Base-by-base conservation (phyloP, 2,329 filamentous ascomycete species). In the Thielaviopsis musarum region DNA sequence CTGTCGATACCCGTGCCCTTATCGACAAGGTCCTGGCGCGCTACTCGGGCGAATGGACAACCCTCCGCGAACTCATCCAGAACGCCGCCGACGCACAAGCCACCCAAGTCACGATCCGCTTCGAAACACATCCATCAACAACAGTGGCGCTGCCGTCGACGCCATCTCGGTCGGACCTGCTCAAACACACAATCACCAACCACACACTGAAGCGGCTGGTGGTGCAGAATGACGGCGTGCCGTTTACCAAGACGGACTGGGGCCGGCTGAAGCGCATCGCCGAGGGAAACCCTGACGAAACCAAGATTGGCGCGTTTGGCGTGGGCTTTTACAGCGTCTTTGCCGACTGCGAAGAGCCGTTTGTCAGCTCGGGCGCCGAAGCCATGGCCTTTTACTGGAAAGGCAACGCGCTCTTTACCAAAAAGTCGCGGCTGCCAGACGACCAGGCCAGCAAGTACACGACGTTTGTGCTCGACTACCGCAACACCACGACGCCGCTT, bases 351-450 rank as follows among this genome's bases (percentile, higher is more conserved):
- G 94, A 98, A 71, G 90, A 96, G 66, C 93, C 93, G 0, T 97
- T 98, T 68, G 87, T 98, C 64, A 93, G 89, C 65, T 97, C 91
- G 0, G 93, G 93, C 0, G 81, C 79, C 63, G 85, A 95, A 71
- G 91, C 90, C 45, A 96, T 98, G 88, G 91, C 91, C 0, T 98
- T 98, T 68, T 98, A 96, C 74, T 98, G 93, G 94, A 97, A 96
- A 70, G 91, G 87, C n/a, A 97, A 97, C 70, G 88, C 89, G 5
- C 78, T 98, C 1, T 97, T 95, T 69, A 98, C 94, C 24, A 86
- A 91, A 66, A 88, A 89, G 65, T 78, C 93, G 22, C 83, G 84
- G 64, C 73, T 96, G 7, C 83, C 86, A 1, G 76, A 81, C 53
- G 80, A 81, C 24, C 78, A 89, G 66, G 73, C 77, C 17, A 85